Conservation (phyloP, 2,329 filamentous ascomycete species). For the Talaromyces verruculosus region DNA sequence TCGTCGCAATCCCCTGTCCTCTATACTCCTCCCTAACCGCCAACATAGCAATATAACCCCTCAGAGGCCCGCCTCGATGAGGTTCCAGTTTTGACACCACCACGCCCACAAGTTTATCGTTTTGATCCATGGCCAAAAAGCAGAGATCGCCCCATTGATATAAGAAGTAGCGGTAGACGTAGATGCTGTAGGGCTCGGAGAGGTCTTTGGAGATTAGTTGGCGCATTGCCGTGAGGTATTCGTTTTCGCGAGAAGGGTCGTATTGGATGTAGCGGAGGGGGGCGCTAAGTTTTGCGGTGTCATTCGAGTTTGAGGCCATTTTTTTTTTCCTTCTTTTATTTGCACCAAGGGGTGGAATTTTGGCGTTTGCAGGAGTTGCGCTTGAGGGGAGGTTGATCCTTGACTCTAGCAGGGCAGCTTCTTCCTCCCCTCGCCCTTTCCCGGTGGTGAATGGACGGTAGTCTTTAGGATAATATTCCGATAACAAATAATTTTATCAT, state of each 20-base stretch:
- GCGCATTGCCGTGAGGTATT: constrained; percentile 80
- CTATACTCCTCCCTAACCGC: constrained; percentile 80
- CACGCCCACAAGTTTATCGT: constrained; percentile 71
- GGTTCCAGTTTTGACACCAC: constrained; percentile 92
- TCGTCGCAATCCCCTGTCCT: constrained; percentile 82
- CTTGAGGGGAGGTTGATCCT: constrained; percentile 3
- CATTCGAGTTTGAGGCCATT: constrained; percentile 17
- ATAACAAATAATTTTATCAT: neutral
- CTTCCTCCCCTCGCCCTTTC: neutral
- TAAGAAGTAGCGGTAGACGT: constrained; percentile 96
- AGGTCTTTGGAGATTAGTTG: constrained; percentile 93
- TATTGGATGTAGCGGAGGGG: constrained; percentile 59
- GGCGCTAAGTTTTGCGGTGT: constrained; percentile 39
- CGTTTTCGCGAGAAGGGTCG: constrained; percentile 58
- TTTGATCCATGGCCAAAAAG: constrained; percentile 69
- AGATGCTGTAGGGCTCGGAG: constrained; percentile 98
- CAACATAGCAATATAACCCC: constrained; percentile 98
- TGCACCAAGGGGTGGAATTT: neutral
- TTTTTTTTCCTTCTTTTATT: neutral
- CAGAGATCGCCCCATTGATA: constrained; percentile 98
- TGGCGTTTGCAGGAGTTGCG: neutral
- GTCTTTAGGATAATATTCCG: too few relatives aligned
- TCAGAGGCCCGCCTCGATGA: constrained; percentile 79
- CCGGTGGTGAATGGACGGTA: neutral
- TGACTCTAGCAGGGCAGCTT: neutral